These are phyloP conservation scores for Alternaria novae-zelandiae DNA, from an alignment of 2,329 filamentous ascomycete genomes.

Conservation along the genomic window DNA sequence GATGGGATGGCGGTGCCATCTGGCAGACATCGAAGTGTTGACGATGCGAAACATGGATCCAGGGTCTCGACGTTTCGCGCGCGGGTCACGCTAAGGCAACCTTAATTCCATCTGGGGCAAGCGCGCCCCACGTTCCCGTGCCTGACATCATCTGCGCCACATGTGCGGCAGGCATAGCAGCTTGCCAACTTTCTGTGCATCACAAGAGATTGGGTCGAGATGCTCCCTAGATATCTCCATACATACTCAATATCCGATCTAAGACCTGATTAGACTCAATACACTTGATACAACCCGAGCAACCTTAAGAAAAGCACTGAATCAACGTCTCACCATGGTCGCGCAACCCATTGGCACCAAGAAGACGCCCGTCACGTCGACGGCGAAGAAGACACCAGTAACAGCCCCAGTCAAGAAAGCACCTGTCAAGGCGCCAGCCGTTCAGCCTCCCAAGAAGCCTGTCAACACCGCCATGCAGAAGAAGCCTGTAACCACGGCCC, in stretches of 20 bases:
- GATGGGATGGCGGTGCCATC: constrained; percentile 13
- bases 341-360: constrained; percentile 37
- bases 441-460: constrained; percentile 25
- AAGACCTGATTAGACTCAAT: background rate
- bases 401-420: constrained; percentile 4
- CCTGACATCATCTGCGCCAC: constrained; percentile 37
- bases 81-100: constrained; percentile 30
- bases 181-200: constrained; percentile 22
- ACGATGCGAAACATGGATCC: constrained; percentile 26
- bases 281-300: background rate
- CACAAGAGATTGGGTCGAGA: constrained; percentile 2
- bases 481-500: constrained; percentile 12
- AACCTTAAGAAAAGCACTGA: background rate
- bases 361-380: constrained; percentile 24
- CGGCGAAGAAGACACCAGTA: constrained; percentile 23
- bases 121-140: constrained; percentile 19
- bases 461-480: constrained; percentile 25
- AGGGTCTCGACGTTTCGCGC: constrained; percentile 30
- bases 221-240: background rate
- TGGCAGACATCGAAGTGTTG: constrained; percentile 13
- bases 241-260: background rate
- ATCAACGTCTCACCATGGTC: constrained; percentile 22
- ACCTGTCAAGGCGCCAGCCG: constrained; percentile 7
- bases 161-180: constrained; percentile 7
- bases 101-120: constrained; percentile 26